Percentiles rank a stretch among this genome's conserved stretches.
Evolutionary conservation across 352 stramenopile species (phyloP).

Genomic region (Phytophthora pini): DNA sequence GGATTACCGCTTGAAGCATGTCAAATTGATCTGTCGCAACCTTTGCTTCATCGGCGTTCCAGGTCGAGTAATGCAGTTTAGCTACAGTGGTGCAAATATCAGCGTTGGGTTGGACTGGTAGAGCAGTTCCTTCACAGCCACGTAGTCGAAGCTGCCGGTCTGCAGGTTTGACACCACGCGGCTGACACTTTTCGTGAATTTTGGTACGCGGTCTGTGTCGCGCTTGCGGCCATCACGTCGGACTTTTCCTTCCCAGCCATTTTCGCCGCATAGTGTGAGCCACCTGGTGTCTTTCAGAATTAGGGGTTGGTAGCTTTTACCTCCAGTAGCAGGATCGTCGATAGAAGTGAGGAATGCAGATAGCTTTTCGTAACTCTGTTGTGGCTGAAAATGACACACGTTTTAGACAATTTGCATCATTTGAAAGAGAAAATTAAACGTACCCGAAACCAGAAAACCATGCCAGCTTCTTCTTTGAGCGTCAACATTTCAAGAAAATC

Average conservation of each 20-base stretch:
- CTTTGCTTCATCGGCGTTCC: constrained; percentile 14
- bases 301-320: constrained; percentile 58
- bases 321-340: constrained; percentile 49
- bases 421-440: constrained; percentile 7
- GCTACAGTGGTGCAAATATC: constrained; percentile 59
- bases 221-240: constrained; percentile 60
- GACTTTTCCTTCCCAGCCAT: constrained; percentile 73
- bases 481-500: constrained; percentile 81
- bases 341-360: constrained; percentile 59
- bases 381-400: constrained; percentile 43
- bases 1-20: neutral
- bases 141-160: constrained; percentile 74
- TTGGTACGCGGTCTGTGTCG: constrained; percentile 47
- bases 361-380: constrained; percentile 72
- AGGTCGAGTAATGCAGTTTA: neutral
- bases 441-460: constrained; percentile 83
- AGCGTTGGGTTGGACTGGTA: constrained; percentile 74
- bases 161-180: constrained; percentile 65
- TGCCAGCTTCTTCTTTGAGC: constrained; percentile 71
- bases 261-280: constrained; percentile 68
- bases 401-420: too few relatives aligned
- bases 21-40: constrained; percentile 9
- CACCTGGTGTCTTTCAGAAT: constrained; percentile 69
- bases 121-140: constrained; percentile 74
- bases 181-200: constrained; percentile 64